These are phyloP conservation scores for Melampsora abietis-canadensis DNA, from an alignment of 1,284 basidiomycete genomes.

Conservation along the genomic window DNA sequence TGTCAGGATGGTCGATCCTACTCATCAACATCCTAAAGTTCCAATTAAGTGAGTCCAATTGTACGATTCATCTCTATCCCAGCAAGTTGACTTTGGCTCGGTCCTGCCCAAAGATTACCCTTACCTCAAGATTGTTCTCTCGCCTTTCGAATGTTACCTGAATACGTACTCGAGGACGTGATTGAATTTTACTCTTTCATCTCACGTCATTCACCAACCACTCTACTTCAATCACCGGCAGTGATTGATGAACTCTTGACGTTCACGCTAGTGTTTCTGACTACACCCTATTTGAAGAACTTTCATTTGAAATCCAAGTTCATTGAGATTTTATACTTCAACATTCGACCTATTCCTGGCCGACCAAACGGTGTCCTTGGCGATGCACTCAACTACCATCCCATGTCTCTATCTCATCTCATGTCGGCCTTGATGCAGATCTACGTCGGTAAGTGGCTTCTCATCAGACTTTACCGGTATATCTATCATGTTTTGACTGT, in stretches of 20 bases:
- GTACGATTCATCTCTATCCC: not conserved
- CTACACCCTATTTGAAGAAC: conserved; percentile 95
- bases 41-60: conserved; percentile 62
- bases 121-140: conserved; percentile 79
- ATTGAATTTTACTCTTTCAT: conserved; percentile 83
- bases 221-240: conserved; percentile 8
- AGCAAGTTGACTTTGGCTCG: not conserved
- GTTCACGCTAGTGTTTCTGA: conserved; percentile 86
- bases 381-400: conserved; percentile 76
- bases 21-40: conserved; percentile 70
- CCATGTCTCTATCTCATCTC: conserved; percentile 77
- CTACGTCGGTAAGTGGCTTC: conserved; percentile 73
- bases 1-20: conserved; percentile 84
- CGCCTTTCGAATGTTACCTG: conserved; percentile 82
- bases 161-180: conserved; percentile 91
- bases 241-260: conserved; percentile 72
- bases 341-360: conserved; percentile 71
- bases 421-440: conserved; percentile 91
- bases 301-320: conserved; percentile 98
- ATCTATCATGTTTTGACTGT: not conserved
- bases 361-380: conserved; percentile 75
- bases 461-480: not conserved
- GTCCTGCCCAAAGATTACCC: conserved; percentile 63
- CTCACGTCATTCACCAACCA: conserved; percentile 57
- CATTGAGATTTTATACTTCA: conserved; percentile 85